Evolutionary conservation across 2,329 filamentous ascomycete genomes (phyloP).

Genomic region (Fusarium foetens): DNA sequence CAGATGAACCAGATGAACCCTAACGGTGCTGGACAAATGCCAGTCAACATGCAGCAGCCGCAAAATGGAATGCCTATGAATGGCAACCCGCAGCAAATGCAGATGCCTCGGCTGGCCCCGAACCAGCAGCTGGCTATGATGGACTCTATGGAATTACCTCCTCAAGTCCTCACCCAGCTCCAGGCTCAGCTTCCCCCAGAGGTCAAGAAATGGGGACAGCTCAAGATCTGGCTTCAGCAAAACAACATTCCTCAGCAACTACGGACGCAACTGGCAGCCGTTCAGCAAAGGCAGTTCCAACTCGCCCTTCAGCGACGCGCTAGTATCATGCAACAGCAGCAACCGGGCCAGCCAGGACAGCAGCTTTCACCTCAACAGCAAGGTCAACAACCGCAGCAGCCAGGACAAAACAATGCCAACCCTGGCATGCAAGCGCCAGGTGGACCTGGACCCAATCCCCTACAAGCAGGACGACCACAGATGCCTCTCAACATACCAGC

Average conservation of each 20-base stretch:
- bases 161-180: slow-evolving; percentile 47
- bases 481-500: slow-evolving; percentile 44
- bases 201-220: slow-evolving; percentile 61
- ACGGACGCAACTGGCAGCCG: slow-evolving; percentile 47
- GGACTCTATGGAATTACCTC: slow-evolving; percentile 61
- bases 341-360: slow-evolving; percentile 22
- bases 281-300: slow-evolving; percentile 56
- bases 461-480: slow-evolving; percentile 42
- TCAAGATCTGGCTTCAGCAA: slow-evolving; percentile 55
- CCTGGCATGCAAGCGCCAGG: slow-evolving; percentile 36
- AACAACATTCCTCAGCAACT: slow-evolving; percentile 49
- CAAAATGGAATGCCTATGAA: slow-evolving; percentile 44
- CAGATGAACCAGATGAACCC: slow-evolving; percentile 49
- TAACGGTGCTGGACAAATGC: slow-evolving; percentile 46
- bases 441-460: slow-evolving; percentile 44
- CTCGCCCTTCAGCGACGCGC: slow-evolving; percentile 46
- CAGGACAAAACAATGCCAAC: slow-evolving; percentile 47
- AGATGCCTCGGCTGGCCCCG: slow-evolving; percentile 43
- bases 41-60: slow-evolving; percentile 48
- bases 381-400: slow-evolving; percentile 38
- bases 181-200: slow-evolving; percentile 51
- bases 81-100: slow-evolving; percentile 45
- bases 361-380: slow-evolving; percentile 30
- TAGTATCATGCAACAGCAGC: slow-evolving; percentile 43
- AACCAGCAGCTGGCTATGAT: slow-evolving; percentile 54